A percentile compares a stretch with the other conserved stretches of the same genome.
Evolutionary conservation across 495 filamentous ascomycete genomes (phyloP).

Genomic region (Trichoderma parareesei): DNA sequence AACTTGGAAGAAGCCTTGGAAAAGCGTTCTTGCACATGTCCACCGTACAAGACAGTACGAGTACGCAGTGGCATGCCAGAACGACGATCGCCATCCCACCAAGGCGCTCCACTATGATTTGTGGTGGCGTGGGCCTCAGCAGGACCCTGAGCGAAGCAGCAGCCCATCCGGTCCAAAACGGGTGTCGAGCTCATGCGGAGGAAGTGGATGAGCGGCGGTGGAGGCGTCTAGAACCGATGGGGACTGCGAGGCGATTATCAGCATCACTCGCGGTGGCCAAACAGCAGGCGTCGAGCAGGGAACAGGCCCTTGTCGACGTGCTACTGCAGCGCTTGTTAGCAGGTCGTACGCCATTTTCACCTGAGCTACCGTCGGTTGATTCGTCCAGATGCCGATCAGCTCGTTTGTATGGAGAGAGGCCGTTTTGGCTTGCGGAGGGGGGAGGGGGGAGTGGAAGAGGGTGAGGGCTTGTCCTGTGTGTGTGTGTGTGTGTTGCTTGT

Average conservation of each 20-base stretch:
- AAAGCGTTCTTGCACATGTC: not conserved
- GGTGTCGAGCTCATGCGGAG: not conserved
- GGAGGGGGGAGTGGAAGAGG: not conserved
- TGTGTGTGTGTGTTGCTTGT: too few relatives aligned
- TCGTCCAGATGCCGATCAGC: conserved; percentile 6
- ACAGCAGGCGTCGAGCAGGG: conserved; percentile 1
- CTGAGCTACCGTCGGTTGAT: conserved; percentile 7
- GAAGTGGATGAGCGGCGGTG: not conserved
- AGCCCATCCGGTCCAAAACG: not conserved
- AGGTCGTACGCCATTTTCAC: conserved; percentile 2
- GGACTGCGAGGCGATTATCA: not conserved
- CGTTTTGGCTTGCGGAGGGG: not conserved
- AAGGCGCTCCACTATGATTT: not conserved
- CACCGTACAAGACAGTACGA: too few relatives aligned
- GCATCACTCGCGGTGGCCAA: not conserved
- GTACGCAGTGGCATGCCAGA: not conserved
- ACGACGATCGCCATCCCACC: not conserved
- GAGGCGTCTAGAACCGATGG: not conserved
- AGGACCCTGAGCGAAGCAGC: conserved; percentile 6
- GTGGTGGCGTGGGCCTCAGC: not conserved
- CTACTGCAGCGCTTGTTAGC: too few relatives aligned
- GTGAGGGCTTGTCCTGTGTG: not conserved
- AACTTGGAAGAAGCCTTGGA: not conserved
- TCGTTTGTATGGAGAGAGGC: not conserved
- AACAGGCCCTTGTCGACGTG: conserved; percentile 2